Conservation (phyloP, 2,329 filamentous ascomycete species). For the Stagonosporopsis cucurbitacearum region DNA sequence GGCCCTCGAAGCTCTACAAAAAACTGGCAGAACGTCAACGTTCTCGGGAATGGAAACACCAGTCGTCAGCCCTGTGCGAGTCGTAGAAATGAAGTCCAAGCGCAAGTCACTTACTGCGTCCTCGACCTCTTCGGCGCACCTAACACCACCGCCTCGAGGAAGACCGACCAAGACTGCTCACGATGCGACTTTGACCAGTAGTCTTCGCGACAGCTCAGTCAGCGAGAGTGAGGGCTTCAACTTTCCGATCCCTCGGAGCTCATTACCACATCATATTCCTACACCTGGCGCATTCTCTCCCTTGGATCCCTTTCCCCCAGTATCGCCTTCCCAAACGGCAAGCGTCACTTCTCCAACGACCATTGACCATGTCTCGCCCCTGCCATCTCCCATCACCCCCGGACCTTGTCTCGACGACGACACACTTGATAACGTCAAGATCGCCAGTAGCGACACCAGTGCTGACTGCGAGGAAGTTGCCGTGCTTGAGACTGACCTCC, state of each 20-base stretch:
- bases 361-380: constrained; percentile 37
- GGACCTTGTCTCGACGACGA: constrained; percentile 36
- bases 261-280: constrained; percentile 30
- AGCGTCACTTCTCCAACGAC: constrained; percentile 42
- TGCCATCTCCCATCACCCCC: constrained; percentile 48
- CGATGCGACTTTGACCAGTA: constrained; percentile 25
- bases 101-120: constrained; percentile 28
- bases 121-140: constrained; percentile 31
- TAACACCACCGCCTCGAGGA: constrained; percentile 33
- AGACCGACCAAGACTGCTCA: constrained; percentile 28
- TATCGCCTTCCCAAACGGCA: constrained; percentile 32
- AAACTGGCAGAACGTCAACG: constrained; percentile 31
- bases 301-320: constrained; percentile 40
- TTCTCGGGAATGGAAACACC: constrained; percentile 37
- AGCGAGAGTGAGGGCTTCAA: constrained; percentile 28
- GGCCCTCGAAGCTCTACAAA: constrained; percentile 22
- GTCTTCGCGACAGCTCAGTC: constrained; percentile 40
- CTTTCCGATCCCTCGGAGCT: constrained; percentile 26
- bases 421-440: constrained; percentile 42
- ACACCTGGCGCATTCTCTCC: constrained; percentile 40
- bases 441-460: constrained; percentile 45
- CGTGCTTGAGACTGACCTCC: constrained; percentile 29
- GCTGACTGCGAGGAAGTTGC: constrained; percentile 41
- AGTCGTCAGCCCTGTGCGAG: constrained; percentile 26
- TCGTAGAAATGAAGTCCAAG: constrained; percentile 25